Evolutionary conservation across 306 rosid species (phyloP).

Genomic region (Sechiopsis laciniata): DNA sequence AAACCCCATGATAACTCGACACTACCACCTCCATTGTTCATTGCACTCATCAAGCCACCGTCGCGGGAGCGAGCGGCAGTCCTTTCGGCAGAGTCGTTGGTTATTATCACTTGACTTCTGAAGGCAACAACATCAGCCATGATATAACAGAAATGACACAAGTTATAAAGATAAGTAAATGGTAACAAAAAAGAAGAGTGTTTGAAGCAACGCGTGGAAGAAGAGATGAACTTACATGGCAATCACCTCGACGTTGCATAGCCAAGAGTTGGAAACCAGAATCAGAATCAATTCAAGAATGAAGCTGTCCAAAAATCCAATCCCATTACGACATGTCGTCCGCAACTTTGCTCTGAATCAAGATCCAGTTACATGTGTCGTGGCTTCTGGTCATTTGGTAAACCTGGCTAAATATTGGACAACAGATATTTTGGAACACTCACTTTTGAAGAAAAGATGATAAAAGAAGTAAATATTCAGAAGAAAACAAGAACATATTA

Average conservation of each 20-base stretch:
- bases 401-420: not conserved
- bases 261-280: not conserved
- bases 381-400: not conserved
- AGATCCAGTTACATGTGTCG: not conserved
- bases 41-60: conserved; percentile 1
- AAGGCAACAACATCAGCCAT: not conserved
- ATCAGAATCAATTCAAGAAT: conserved; percentile 13
- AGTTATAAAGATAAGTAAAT: not conserved
- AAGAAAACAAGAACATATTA: not conserved
- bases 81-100: not conserved
- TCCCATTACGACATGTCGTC: not conserved
- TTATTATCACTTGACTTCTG: not conserved
- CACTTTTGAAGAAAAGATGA: not conserved
- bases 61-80: too few species aligned
- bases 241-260: conserved; percentile 22
- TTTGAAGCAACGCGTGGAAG: conserved; percentile 19
- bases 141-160: conserved; percentile 1
- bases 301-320: conserved; percentile 10
- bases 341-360: not conserved
- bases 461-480: not conserved
- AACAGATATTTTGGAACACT: not conserved
- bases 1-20: not conserved
- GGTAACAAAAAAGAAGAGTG: not conserved
- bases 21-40: not conserved
- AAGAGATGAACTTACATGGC: conserved; percentile 17